A percentile compares a stretch with the other conserved stretches of the same genome.
phyloP scores from a whole-genome alignment of 148 eudicot species.

The Mesembryanthemum crystallinum region DNA sequence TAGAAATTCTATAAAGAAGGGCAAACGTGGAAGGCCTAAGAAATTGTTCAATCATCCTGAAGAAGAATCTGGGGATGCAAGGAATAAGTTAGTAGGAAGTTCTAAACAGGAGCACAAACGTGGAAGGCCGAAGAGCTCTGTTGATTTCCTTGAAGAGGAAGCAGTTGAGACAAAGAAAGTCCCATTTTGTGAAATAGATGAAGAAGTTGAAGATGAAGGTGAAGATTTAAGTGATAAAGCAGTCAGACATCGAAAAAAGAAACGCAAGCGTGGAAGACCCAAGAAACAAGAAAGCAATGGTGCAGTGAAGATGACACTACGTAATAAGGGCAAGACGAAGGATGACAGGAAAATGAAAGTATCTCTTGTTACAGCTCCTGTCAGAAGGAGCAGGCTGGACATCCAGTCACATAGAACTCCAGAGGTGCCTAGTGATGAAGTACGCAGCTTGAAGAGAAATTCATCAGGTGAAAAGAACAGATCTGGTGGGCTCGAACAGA shows the following conservation, averaged over 20 bases:
- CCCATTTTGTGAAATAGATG: slow-evolving; percentile 13
- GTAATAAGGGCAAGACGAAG: slow-evolving; percentile 26
- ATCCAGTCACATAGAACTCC: background rate
- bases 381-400: slow-evolving; percentile 18
- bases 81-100: slow-evolving; percentile 21
- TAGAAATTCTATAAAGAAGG: slow-evolving; percentile 10
- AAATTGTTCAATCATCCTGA: background rate
- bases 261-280: slow-evolving; percentile 44
- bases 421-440: slow-evolving; percentile 6
- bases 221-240: slow-evolving; percentile 5
- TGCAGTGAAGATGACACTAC: slow-evolving; percentile 5
- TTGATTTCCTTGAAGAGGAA: slow-evolving; percentile 24
- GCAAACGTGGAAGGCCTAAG: slow-evolving; percentile 29
- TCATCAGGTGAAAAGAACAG: slow-evolving; percentile 5
- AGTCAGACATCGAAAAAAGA: slow-evolving; percentile 11
- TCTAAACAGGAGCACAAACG: slow-evolving; percentile 24
- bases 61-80: slow-evolving; percentile 2
- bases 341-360: slow-evolving; percentile 16
- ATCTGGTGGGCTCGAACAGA: background rate
- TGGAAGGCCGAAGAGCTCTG: slow-evolving; percentile 39
- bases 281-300: slow-evolving; percentile 22
- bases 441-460: background rate
- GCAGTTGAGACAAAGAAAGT: slow-evolving; percentile 23
- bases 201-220: slow-evolving; percentile 13
- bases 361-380: slow-evolving; percentile 24